Evolutionary conservation across 1,284 basidiomycete species (phyloP), one percentile per base, ranked within the genome.

Genomic region (Cutaneotrichosporon curvatum): DNA sequence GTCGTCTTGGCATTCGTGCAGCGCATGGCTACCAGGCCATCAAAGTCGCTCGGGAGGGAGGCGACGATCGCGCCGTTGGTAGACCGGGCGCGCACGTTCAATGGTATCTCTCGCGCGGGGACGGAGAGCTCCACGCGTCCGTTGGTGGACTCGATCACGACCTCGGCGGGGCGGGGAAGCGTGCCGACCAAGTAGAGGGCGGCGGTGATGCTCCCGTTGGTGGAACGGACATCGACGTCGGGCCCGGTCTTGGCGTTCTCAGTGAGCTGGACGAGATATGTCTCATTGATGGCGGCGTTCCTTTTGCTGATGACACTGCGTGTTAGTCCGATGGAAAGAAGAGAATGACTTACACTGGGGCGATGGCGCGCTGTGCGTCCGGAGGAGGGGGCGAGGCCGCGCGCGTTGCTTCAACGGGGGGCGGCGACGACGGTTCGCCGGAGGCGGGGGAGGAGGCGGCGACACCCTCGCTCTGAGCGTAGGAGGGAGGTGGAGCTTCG

Each of bases 1-100:
- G 15, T 12, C 36, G 32, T 45, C 35, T 15, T 14, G 18, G 36
- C 43, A 25, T 45, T 32, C 15, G 36, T 31, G 2, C 28, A 21
- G 20, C 36, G 36, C 28, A 45, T 25, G 14, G 30, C n/a, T 4
- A 45, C 15, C 5, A 45, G 20, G 20, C 43, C 43, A 11, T 45
- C 43, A 45, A 45, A 45, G 43, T 45, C 43, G 18, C 30, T 18
- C 21, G 43, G 43, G 15, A 45, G 10, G 10, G 5, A 9, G n/a
- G 23, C 7, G 18, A 4, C 16, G 19, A 44, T 14, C 22, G 8
- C 20, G 9, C 43, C 43, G 30, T 45, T 45, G 18, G 23, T 33
- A n/a, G 28, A 30, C 9, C 15, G 23, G 4, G 25, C 28, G 25
- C 15, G 15, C 15, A 23, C 30, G n/a, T 31, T 6, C 8, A 28